Base-by-base conservation (phyloP, 2,329 filamentous ascomycete species). In the Arachnomyces sp. region DNA sequence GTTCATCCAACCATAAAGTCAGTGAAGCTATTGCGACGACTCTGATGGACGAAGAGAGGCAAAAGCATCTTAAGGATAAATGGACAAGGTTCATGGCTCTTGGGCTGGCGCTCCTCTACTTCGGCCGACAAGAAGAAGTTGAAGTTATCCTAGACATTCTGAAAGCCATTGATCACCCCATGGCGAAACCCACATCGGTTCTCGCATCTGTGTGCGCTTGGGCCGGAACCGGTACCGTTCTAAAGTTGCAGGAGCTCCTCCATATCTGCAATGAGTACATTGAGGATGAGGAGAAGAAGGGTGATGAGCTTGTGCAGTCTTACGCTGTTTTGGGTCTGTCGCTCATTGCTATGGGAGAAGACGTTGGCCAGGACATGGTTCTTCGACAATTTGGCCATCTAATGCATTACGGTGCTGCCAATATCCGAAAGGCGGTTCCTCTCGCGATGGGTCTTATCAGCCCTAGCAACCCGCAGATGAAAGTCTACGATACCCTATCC, bases 391-490 rank as follows among this genome's bases (percentile, higher is more conserved):
- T 98, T 55, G 92, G 89, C 36, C 92, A 98, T 63, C 74, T 98
- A 45, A 98, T 98, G 92, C 92, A 98, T 69, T 98, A 98, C 57
- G 92, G 93, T 48, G 90, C 95, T 63, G 77, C 89, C 59, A 96
- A 98, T 61, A 98, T 98, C 54, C 84, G 92, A 47, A 92, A 92
- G 59, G 90, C 89, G 14, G 92, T 98, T 21, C 92, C 92, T 28
- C 74, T 98, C 40, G 92, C 92, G 17, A 93, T 98, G 87, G 93
- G 89, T 56, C 76, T 98, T 40, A 83, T 98, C 59, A 95, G 86
- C 67, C 87, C 93, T 9, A 95, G 88, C 69, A 98, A 98, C 69
- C 92, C 92, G 8, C 93, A 98, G 63, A 98, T 98, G 90, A 98
- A 96, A 74, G 86, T 98, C 35, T 98, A 98, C 70, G 92, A 98